Evolutionary conservation across 805 yeast genomes (phyloP).

Genomic region (Grigorovia humatica): DNA sequence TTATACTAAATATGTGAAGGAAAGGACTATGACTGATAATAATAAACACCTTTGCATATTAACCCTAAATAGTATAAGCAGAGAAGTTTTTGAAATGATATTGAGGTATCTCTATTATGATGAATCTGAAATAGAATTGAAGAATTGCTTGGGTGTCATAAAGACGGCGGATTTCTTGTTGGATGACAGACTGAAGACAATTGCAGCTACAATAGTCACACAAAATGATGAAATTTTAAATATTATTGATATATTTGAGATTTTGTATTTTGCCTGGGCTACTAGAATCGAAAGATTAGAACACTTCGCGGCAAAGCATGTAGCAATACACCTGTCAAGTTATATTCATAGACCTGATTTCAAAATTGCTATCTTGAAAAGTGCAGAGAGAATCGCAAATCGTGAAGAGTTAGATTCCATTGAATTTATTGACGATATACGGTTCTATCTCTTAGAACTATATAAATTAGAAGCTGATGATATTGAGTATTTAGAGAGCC

Average conservation of each 20-base stretch:
- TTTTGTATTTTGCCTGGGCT: slow-evolving; percentile 58
- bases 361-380: slow-evolving; percentile 31
- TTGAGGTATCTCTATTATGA: slow-evolving; percentile 53
- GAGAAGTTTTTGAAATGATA: slow-evolving; percentile 39
- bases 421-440: slow-evolving; percentile 68
- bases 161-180: slow-evolving; percentile 46
- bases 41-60: slow-evolving; percentile 8
- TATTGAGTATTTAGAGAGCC: slow-evolving; percentile 14
- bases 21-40: no score
- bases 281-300: slow-evolving; percentile 56
- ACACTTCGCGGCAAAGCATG: slow-evolving; percentile 45
- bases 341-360: slow-evolving; percentile 33
- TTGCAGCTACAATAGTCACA: slow-evolving; percentile 42
- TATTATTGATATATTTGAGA: slow-evolving; percentile 39
- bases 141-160: slow-evolving; percentile 45
- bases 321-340: slow-evolving; percentile 40
- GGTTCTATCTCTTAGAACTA: slow-evolving; percentile 42
- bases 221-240: slow-evolving; percentile 23
- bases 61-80: slow-evolving; percentile 14
- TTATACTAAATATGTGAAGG: slow-evolving; percentile 1
- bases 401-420: slow-evolving; percentile 73
- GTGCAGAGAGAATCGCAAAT: slow-evolving; percentile 44
- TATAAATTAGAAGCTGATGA: slow-evolving; percentile 24
- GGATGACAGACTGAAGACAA: slow-evolving; percentile 52
- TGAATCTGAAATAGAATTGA: slow-evolving; percentile 40